Evolutionary conservation across 208 protist genomes (phyloP).

Genomic region (Acanthamoeba polyphaga): DNA sequence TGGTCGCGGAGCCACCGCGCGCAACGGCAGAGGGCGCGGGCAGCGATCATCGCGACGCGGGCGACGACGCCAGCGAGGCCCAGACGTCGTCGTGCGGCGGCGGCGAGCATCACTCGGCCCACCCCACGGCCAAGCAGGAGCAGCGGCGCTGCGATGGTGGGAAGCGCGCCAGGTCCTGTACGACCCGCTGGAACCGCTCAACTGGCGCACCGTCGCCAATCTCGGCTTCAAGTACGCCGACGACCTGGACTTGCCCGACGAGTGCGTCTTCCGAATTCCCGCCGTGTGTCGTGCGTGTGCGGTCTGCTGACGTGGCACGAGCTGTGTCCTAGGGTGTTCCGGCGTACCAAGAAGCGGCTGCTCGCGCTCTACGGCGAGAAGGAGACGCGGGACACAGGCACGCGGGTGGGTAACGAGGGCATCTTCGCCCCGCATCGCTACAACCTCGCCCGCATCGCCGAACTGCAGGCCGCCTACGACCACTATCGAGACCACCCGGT

Average conservation of each 20-base stretch:
- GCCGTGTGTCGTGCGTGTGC: no score
- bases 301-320: not conserved
- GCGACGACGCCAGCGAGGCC: not conserved
- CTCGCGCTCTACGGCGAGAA: not conserved
- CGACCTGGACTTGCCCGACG: constrained; percentile 14
- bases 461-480: not conserved
- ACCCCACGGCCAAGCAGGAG: not conserved
- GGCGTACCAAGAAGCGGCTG: not conserved
- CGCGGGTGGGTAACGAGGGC: not conserved
- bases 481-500: not conserved
- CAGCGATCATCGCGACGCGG: not conserved
- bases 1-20: not conserved
- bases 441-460: not conserved
- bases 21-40: not conserved
- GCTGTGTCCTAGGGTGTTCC: not conserved
- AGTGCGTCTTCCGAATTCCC: not conserved
- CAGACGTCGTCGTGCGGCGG: not conserved
- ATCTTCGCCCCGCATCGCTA: not conserved
- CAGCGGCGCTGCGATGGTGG: not conserved
- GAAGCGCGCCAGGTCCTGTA: not conserved
- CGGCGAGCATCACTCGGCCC: not conserved
- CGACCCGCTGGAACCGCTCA: not conserved
- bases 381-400: not conserved
- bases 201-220: constrained; percentile 13
- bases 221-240: constrained; percentile 29